phyloP scores from a whole-genome alignment of 2,329 filamentous ascomycete genomes.

The Cercospora beticola region DNA sequence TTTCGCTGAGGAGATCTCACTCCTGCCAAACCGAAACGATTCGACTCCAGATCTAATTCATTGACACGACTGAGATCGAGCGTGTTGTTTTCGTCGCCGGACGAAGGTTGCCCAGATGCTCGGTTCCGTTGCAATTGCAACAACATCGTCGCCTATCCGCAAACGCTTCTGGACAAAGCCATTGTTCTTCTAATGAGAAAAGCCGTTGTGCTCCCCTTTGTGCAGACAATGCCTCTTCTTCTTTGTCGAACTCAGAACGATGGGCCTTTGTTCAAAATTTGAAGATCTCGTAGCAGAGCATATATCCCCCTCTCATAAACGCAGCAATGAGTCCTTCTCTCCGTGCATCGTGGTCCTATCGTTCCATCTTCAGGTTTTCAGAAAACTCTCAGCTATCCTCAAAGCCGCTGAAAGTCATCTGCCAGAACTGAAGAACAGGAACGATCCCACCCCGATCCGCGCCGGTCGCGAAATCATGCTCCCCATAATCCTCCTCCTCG shows the following conservation, averaged over 20 bases:
- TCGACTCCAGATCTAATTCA: neutral
- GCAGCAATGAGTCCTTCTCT: neutral
- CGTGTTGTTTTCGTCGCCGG: neutral
- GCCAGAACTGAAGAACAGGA: neutral
- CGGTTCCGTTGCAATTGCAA: neutral
- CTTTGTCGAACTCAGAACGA: neutral
- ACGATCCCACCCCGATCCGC: neutral
- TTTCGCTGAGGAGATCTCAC: neutral
- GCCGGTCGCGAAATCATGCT: neutral
- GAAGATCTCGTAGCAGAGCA: neutral
- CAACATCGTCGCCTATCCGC: neutral
- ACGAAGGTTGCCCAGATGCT: neutral
- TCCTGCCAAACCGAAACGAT: neutral
- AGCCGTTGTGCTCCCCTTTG: neutral
- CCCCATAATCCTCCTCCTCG: neutral
- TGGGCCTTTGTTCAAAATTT: neutral
- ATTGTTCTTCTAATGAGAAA: neutral
- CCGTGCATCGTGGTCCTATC: neutral
- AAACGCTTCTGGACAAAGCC: neutral
- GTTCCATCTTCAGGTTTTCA: neutral
- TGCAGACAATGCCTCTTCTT: neutral
- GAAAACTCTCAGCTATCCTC: neutral
- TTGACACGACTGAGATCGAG: neutral
- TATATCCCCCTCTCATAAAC: neutral
- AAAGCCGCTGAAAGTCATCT: neutral